Percentiles rank a stretch among this genome's conserved stretches.
phyloP scores from a whole-genome alignment of 164 flowering plant species.

The Annona squamosa region DNA sequence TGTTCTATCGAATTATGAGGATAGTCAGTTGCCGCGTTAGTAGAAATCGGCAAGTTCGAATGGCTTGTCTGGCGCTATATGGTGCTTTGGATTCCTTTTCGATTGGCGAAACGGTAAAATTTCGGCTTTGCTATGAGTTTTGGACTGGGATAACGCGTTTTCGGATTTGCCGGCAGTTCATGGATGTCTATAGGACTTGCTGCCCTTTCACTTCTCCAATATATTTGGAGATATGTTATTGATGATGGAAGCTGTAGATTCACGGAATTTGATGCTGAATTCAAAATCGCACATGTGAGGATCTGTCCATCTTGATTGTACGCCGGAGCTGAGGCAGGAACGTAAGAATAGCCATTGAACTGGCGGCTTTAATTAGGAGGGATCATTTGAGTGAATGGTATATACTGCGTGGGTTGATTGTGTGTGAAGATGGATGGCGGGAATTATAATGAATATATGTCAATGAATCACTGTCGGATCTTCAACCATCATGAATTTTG shows the following conservation, averaged over 20 bases:
- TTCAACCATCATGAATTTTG: background rate
- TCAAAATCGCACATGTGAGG: background rate
- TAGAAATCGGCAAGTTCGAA: too few species aligned
- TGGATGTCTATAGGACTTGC: too few species aligned
- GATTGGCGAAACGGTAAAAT: too few species aligned
- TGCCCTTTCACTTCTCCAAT: background rate
- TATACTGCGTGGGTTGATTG: background rate
- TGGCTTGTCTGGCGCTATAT: too few species aligned
- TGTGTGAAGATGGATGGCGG: background rate
- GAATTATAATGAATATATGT: background rate
- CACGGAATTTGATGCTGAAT: background rate
- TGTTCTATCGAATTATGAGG: too few species aligned
- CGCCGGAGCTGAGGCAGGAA: background rate
- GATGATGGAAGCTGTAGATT: background rate
- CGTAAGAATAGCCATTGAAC: background rate
- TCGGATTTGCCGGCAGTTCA: background rate
- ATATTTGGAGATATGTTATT: background rate
- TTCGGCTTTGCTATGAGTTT: background rate
- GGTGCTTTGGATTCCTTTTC: too few species aligned
- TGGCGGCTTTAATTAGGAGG: background rate
- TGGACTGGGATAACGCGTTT: background rate
- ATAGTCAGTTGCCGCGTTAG: too few species aligned
- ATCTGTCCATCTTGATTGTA: background rate
- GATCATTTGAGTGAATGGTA: background rate
- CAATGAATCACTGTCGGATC: background rate